These are phyloP conservation scores for Ceratobasidium sp. DNA, from an alignment of 1,284 basidiomycete species.

Conservation along the genomic window DNA sequence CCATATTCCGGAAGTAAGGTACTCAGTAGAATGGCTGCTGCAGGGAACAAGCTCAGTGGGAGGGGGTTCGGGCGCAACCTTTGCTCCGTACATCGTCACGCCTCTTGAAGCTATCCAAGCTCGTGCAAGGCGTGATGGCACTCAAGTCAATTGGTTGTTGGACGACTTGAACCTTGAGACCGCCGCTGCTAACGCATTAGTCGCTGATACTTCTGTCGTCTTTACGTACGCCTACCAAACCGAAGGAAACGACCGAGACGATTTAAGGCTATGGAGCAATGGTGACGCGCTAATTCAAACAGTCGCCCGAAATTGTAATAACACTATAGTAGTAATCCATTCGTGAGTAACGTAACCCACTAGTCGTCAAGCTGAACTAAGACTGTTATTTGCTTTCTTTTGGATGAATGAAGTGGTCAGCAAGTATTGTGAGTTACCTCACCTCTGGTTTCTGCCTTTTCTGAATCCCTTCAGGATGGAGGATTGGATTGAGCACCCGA, in stretches of 20 bases:
- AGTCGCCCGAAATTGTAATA: conserved; percentile 58
- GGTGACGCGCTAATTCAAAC: conserved; percentile 55
- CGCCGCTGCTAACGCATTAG: conserved; percentile 45
- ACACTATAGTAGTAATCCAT: conserved; percentile 63
- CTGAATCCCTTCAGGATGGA: conserved; percentile 56
- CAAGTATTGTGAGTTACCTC: conserved; percentile 15
- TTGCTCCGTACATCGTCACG: conserved; percentile 58
- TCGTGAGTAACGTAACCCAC: conserved; percentile 48
- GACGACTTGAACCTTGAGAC: conserved; percentile 51
- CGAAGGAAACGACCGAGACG: conserved; percentile 52
- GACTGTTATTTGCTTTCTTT: conserved; percentile 43
- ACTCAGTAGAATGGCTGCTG: conserved; percentile 85
- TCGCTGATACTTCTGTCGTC: conserved; percentile 52
- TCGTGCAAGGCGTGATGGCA: conserved; percentile 53
- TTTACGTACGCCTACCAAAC: conserved; percentile 53
- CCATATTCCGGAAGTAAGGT: conserved; percentile 55
- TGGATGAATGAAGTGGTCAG: not conserved
- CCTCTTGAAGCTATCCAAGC: conserved; percentile 54
- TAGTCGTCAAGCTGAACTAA: not conserved
- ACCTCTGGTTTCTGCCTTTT: conserved; percentile 42
- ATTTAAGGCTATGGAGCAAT: conserved; percentile 56
- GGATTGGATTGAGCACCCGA: conserved; percentile 67
- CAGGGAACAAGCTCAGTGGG: conserved; percentile 36
- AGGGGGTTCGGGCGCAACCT: conserved; percentile 43
- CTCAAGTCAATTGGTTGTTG: conserved; percentile 52